These are phyloP conservation scores for Cupressus sempervirens DNA, from an alignment of 75 land plant genomes.

Conservation along the genomic window DNA sequence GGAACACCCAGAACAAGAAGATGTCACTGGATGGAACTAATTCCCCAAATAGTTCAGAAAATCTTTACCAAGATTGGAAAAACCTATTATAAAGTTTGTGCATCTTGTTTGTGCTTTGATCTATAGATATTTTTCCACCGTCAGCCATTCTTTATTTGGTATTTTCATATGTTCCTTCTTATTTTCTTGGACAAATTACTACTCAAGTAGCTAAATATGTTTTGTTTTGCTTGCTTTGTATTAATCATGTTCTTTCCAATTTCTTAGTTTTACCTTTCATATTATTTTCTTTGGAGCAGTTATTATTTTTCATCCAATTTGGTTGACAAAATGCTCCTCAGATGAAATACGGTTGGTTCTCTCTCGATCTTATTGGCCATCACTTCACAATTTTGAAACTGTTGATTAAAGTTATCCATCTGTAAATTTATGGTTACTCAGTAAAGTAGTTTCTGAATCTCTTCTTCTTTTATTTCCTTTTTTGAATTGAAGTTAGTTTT, in stretches of 20 bases:
- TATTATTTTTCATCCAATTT: not conserved
- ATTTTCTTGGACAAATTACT: not conserved
- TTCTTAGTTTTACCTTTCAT: no score
- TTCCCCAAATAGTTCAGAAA: no score
- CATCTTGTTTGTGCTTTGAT: not conserved
- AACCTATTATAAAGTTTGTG: no score
- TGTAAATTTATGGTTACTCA: not conserved
- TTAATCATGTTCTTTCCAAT: not conserved
- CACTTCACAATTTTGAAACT: not conserved
- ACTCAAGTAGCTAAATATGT: not conserved
- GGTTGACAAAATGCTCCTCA: not conserved
- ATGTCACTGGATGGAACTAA: no score
- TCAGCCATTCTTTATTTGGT: not conserved
- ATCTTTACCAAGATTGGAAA: no score
- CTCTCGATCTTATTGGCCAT: not conserved
- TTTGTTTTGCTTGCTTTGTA: not conserved
- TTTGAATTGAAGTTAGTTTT: not conserved
- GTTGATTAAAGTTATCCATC: not conserved
- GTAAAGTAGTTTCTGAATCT: not conserved
- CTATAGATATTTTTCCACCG: not conserved
- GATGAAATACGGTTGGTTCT: not conserved
- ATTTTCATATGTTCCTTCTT: not conserved
- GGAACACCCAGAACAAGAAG: no score
- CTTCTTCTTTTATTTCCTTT: not conserved
- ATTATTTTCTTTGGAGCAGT: no score